Evolutionary conservation across 1,284 basidiomycete genomes (phyloP).

Genomic region (Chondrostereum purpureum): DNA sequence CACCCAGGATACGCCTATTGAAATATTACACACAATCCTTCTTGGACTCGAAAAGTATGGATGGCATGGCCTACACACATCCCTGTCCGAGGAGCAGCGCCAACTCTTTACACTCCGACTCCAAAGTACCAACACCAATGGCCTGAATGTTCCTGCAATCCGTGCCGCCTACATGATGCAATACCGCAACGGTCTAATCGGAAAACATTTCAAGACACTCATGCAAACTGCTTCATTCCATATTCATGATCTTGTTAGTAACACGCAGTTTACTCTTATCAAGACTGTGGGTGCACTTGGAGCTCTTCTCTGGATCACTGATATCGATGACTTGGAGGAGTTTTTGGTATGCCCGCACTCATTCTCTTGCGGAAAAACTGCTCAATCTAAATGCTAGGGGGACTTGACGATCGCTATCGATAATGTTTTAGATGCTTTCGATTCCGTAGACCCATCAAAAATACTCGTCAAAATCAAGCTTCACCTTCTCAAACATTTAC

Average conservation of each 20-base stretch:
- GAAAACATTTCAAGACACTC: slow-evolving; percentile 34
- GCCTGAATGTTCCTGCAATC: slow-evolving; percentile 25
- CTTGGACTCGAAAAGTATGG: slow-evolving; percentile 33
- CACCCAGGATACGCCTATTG: slow-evolving; percentile 28
- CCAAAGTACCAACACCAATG: slow-evolving; percentile 21
- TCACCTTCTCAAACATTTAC: slow-evolving; percentile 28
- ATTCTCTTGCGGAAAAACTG: background rate
- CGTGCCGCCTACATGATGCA: slow-evolving; percentile 30
- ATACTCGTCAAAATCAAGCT: slow-evolving; percentile 29
- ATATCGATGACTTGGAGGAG: slow-evolving; percentile 26
- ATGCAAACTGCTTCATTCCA: slow-evolving; percentile 27
- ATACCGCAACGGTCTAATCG: slow-evolving; percentile 31
- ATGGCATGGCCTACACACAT: slow-evolving; percentile 23
- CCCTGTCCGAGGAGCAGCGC: slow-evolving; percentile 17
- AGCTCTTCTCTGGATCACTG: slow-evolving; percentile 25
- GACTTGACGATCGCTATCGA: slow-evolving; percentile 22
- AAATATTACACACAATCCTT: slow-evolving; percentile 31
- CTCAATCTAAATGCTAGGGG: slow-evolving; percentile 15
- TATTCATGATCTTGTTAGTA: slow-evolving; percentile 22
- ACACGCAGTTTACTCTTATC: slow-evolving; percentile 15
- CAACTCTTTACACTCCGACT: slow-evolving; percentile 21
- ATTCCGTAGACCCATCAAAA: slow-evolving; percentile 23
- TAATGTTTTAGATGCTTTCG: slow-evolving; percentile 27
- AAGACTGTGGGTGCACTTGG: slow-evolving; percentile 24
- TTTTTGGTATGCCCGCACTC: slow-evolving; percentile 23